Evolutionary conservation across 2,329 filamentous ascomycete genomes (phyloP).

Genomic region (Byssoonygena ceratinophila): DNA sequence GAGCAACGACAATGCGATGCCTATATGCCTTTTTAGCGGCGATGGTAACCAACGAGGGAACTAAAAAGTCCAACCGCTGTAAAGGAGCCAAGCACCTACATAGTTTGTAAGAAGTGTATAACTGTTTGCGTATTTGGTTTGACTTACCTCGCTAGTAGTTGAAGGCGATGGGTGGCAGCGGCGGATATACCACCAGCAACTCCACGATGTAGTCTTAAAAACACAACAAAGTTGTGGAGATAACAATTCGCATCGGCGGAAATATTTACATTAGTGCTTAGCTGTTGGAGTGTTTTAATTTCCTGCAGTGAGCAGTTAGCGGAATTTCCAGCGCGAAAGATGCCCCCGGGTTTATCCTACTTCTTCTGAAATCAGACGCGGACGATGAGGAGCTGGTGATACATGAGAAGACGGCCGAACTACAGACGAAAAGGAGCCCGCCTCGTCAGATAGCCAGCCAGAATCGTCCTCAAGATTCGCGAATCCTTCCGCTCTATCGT

Average conservation of each 20-base stretch:
- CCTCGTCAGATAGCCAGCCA: slow-evolving; percentile 26
- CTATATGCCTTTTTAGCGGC: slow-evolving; percentile 79
- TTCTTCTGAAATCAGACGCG: slow-evolving; percentile 7
- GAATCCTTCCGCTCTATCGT: slow-evolving; percentile 61
- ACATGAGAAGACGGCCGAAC: slow-evolving; percentile 22
- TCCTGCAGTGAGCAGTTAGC: slow-evolving; percentile 18
- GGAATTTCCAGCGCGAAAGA: not conserved
- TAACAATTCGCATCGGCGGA: slow-evolving; percentile 74
- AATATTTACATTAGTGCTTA: slow-evolving; percentile 50
- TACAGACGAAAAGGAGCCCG: slow-evolving; percentile 30
- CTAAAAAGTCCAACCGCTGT: slow-evolving; percentile 68
- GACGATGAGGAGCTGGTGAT: not conserved
- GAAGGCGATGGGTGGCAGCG: slow-evolving; percentile 65
- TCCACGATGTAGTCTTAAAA: slow-evolving; percentile 77
- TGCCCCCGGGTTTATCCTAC: not conserved
- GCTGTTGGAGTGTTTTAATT: slow-evolving; percentile 51
- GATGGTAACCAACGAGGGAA: slow-evolving; percentile 70
- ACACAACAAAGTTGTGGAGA: slow-evolving; percentile 75
- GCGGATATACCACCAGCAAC: slow-evolving; percentile 70
- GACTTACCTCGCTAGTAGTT: slow-evolving; percentile 50
- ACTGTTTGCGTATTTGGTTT: not conserved
- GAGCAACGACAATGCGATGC: slow-evolving; percentile 65
- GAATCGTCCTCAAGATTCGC: slow-evolving; percentile 57
- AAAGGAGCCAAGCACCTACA: slow-evolving; percentile 62
- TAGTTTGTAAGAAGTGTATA: slow-evolving; percentile 22